Base-by-base conservation (phyloP, 352 stramenopile species). In the Phytopythium montanum region DNA sequence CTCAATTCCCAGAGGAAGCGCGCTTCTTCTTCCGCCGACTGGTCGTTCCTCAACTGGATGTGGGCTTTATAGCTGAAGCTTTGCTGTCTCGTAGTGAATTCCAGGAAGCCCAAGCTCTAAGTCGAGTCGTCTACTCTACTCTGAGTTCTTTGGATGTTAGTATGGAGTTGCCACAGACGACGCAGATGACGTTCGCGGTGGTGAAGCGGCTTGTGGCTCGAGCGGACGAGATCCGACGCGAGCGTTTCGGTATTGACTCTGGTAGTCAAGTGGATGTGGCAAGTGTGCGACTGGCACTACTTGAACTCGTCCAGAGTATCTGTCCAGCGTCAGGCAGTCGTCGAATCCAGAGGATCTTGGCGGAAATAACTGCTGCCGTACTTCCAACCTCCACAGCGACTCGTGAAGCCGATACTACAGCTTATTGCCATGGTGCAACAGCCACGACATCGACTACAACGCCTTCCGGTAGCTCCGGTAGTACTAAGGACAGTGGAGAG, bases 11-110 rank as follows among this genome's bases (percentile, higher is more conserved):
- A 7, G 34, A 52, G 23, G 56, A 61, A 29, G 54, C 72, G 21
- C 59, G 63, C 1, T 83, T 69, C 31, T 79, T 78, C 34, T 90
- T 90, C 38, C 63, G 61, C 54, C 60, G 61, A 6, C 19, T 88
- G 10, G 50, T 64, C 3, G 52, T 90, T 0, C 63, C 72, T 26
- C 53, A 26, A 0, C 76, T 77, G 16, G 75, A 84, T 36, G 52
- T 85, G 21, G 60, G 75, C 12, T 59, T 64, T 12, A 25, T 88
- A n/a, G 64, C 69, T 3, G 81, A 87, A 46, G 75, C 74, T 19
- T 62, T 73, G 45, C 53, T 90, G 19, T 51, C 72, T 14, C 45
- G 71, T 23, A 29, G 57, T 9, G 67, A 61, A 39, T 84, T 90
- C 55, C 41, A 73, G 5, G 50, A 85, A 34, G 36, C 75, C 0